A percentile compares a stretch with the other conserved stretches of the same genome.
Conservation (phyloP, 2,329 filamentous ascomycete species). For the Hymenoscyphus fraxineus region DNA sequence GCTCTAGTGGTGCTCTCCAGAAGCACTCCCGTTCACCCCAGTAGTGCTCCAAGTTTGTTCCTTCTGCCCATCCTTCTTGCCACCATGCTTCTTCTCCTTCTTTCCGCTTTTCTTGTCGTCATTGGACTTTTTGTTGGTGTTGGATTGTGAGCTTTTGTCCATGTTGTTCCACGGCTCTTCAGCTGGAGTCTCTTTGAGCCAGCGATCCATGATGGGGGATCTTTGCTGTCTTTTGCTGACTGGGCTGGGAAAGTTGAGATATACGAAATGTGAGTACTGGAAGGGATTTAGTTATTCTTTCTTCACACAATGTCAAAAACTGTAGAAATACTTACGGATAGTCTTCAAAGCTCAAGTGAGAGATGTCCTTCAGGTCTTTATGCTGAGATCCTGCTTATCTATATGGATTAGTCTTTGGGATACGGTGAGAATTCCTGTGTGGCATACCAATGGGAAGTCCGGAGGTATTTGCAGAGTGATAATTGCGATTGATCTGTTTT, state of each 20-base stretch:
- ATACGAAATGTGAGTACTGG: background rate
- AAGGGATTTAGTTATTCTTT: background rate
- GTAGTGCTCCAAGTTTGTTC: background rate
- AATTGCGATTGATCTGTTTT: background rate
- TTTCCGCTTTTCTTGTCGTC: background rate
- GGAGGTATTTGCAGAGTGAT: background rate
- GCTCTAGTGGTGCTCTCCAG: background rate
- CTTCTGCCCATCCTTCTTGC: background rate
- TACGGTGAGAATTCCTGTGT: background rate
- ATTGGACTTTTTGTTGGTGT: background rate
- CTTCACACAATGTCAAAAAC: background rate
- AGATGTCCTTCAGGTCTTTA: background rate
- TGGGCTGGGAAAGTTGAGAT: no score
- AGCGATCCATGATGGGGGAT: background rate
- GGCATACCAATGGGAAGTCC: background rate
- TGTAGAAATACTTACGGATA: background rate
- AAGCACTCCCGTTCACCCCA: background rate
- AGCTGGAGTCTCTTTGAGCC: background rate
- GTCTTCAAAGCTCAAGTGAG: background rate
- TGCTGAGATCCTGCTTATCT: background rate
- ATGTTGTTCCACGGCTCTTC: background rate
- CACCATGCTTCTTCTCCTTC: background rate
- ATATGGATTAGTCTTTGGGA: background rate
- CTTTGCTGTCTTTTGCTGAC: no score
- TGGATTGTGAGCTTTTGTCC: background rate